These are phyloP conservation scores for Saccharomyces mikatae DNA, from an alignment of 805 yeast species.

Conservation along the genomic window DNA sequence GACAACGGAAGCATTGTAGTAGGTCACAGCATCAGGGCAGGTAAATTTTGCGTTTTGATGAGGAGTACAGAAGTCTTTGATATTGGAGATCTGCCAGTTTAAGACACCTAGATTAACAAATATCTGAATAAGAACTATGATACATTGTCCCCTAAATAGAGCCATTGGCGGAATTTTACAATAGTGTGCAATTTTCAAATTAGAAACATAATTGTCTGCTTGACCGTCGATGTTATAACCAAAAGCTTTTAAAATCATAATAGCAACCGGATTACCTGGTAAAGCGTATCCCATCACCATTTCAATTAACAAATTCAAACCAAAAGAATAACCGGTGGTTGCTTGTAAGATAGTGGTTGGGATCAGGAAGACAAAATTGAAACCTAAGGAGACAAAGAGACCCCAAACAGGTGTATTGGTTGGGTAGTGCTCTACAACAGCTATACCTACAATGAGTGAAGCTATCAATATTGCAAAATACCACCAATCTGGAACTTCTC, in stretches of 20 bases:
- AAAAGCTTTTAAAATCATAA: slow-evolving; percentile 43
- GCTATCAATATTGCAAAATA: slow-evolving; percentile 37
- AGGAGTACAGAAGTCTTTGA: slow-evolving; percentile 31
- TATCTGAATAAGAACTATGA: slow-evolving; percentile 28
- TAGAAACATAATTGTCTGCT: slow-evolving; percentile 53
- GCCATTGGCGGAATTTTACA: slow-evolving; percentile 53
- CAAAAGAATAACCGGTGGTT: slow-evolving; percentile 41
- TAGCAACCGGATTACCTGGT: slow-evolving; percentile 48
- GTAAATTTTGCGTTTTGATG: slow-evolving; percentile 34
- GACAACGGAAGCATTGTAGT: slow-evolving; percentile 44
- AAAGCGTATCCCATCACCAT: slow-evolving; percentile 49
- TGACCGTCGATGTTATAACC: slow-evolving; percentile 57
- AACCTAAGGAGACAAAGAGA: slow-evolving; percentile 43
- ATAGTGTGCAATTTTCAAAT: slow-evolving; percentile 51
- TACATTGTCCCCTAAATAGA: slow-evolving; percentile 40
- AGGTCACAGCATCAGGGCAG: slow-evolving; percentile 36
- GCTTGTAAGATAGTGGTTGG: slow-evolving; percentile 44
- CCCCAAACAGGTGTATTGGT: slow-evolving; percentile 55
- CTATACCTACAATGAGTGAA: slow-evolving; percentile 33
- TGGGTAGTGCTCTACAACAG: slow-evolving; percentile 34
- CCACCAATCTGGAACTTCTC: slow-evolving; percentile 67
- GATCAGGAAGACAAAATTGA: slow-evolving; percentile 43
- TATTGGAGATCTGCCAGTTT: slow-evolving; percentile 32
- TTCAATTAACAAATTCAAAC: slow-evolving; percentile 47
- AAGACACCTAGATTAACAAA: slow-evolving; percentile 29